Base-by-base conservation (phyloP, 768 basidiomycete species). In the Lactarius indigo region DNA sequence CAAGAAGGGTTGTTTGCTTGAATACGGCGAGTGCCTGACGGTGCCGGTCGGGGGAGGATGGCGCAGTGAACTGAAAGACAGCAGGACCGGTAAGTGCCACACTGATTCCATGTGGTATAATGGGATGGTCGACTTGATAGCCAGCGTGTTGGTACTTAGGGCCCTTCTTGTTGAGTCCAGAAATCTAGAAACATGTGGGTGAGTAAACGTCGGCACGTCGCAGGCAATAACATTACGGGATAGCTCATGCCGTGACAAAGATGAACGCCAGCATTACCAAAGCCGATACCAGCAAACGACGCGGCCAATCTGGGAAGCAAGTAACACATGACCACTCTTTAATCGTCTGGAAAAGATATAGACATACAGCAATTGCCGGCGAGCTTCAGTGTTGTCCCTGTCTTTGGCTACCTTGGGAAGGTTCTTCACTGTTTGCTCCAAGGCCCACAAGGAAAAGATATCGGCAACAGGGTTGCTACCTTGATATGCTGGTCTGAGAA, bases 31-130 rank as follows among this genome's bases (percentile, higher is more conserved):
- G 83, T 1, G 88, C 92, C 76, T 93, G 87, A 55, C 96, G 89
- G 77, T 98, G 96, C 52, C 95, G 89, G 67, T 89, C 87, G 2
- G 95, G 94, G 0, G 93, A 89, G 5, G 96, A 96, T 8, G 96
- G 95, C 0, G 96, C 91, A 9, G 96, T 98, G 78, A 96, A 98
- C 73, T 90, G 86, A 83, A 98, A 98, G 54, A 98, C 96, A 70
- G 96, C 90, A 33, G 94, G 94, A 12, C 92, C 94, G 23, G 93
- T 92, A 64, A 96, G 79, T 6, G 95, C 93, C 57, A 96, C 94
- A 70, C 92, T 91, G 73, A 96, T 81, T 57, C 95, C 95, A 73
- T 97, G 95, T 15, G 96, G 96, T 65, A 98, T 94, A 69, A 98
- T 94, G 8, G 96, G 95, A 59, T 85, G 82, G 69, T 90, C 84